phyloP scores from a whole-genome alignment of 805 yeast genomes.

The Lipomyces mesembrius region DNA sequence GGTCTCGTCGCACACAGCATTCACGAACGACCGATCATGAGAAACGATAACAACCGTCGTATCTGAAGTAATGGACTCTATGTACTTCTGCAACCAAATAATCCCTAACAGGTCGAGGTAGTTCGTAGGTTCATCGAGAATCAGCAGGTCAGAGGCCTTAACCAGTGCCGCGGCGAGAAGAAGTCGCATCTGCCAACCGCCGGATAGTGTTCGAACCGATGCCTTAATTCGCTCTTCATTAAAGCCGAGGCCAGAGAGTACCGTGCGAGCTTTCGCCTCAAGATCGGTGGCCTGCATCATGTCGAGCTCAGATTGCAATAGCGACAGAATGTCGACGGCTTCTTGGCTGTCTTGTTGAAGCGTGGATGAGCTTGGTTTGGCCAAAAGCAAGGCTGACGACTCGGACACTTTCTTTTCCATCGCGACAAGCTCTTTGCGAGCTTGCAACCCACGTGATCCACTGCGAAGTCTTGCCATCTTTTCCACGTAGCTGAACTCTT shows the following conservation, averaged over 20 bases:
- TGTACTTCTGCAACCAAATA: background rate
- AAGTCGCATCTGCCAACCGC: constrained; percentile 3
- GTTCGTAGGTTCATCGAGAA: constrained; percentile 97
- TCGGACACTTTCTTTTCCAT: constrained; percentile 6
- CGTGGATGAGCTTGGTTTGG: too few species aligned
- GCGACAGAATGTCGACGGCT: background rate
- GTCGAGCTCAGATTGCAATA: background rate
- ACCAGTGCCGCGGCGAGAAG: background rate
- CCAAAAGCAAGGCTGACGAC: background rate
- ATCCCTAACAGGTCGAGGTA: constrained; percentile 69
- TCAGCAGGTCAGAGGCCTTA: constrained; percentile 55
- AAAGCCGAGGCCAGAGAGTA: background rate
- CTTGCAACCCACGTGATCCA: constrained; percentile 4
- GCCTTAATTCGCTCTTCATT: background rate
- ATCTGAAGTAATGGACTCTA: background rate
- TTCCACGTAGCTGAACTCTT: background rate
- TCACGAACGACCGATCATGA: constrained; percentile 4
- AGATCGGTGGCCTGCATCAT: background rate
- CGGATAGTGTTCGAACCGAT: background rate
- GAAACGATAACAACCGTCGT: constrained; percentile 5
- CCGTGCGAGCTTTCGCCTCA: background rate
- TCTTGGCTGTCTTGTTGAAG: background rate
- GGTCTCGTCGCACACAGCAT: constrained; percentile 1
- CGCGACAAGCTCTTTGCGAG: constrained; percentile 8
- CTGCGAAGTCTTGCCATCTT: constrained; percentile 6